Percentiles rank a stretch among this genome's conserved stretches.
Evolutionary conservation across 164 flowering plant species (phyloP).

Genomic region (Amborella trichopoda): DNA sequence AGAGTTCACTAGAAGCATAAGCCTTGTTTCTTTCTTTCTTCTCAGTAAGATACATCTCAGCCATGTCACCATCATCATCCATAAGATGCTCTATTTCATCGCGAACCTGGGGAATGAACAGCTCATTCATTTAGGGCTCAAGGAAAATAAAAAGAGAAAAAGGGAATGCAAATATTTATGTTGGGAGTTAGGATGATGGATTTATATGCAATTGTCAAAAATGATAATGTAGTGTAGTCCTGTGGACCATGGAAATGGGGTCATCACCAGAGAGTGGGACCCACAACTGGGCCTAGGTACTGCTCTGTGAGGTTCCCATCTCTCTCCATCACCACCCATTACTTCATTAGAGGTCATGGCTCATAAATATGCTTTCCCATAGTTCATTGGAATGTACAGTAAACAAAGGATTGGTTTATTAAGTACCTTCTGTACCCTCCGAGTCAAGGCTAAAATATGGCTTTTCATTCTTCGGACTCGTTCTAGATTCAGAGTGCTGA

Average conservation of each 20-base stretch:
- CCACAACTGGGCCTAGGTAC: too few relatives aligned
- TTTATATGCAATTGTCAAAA: too few relatives aligned
- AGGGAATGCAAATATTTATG: not conserved
- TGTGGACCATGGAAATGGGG: too few relatives aligned
- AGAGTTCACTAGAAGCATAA: slow-evolving; percentile 21
- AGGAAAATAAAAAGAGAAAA: not conserved
- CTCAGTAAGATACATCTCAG: slow-evolving; percentile 94
- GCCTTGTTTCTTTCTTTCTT: slow-evolving; percentile 68
- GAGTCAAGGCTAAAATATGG: slow-evolving; percentile 83
- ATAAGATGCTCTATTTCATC: slow-evolving; percentile 97
- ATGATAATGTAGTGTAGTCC: too few relatives aligned
- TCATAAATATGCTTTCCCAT: too few relatives aligned
- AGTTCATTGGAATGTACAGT: too few relatives aligned
- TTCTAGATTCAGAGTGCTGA: slow-evolving; percentile 84
- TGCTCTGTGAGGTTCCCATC: too few relatives aligned
- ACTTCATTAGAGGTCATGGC: too few relatives aligned
- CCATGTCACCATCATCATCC: slow-evolving; percentile 99
- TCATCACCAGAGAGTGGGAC: too few relatives aligned
- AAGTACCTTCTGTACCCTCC: slow-evolving; percentile 94
- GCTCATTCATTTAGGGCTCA: not conserved
- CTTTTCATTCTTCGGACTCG: slow-evolving; percentile 90
- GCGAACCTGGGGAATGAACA: slow-evolving; percentile 42
- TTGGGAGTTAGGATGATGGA: too few relatives aligned
- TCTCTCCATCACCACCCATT: too few relatives aligned
- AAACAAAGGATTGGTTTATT: too few relatives aligned